Conservation (phyloP, 2,329 filamentous ascomycete genomes). For the Shiraia sp. region DNA sequence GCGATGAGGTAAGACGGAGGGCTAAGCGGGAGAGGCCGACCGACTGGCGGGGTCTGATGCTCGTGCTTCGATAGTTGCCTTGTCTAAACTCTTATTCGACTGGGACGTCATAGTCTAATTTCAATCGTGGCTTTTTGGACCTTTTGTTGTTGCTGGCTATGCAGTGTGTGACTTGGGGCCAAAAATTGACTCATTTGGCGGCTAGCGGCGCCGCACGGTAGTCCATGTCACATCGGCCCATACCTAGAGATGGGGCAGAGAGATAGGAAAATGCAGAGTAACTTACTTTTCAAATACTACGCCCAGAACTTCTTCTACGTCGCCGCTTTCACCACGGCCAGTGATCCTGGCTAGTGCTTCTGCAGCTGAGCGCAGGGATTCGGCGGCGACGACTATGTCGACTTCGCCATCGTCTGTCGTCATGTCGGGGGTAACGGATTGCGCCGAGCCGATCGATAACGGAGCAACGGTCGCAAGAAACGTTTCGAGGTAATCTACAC, state of each 20-base stretch:
- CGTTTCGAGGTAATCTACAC: constrained; percentile 69
- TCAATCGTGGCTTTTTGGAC: not conserved
- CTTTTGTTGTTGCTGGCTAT: not conserved
- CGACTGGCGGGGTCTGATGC: too few relatives aligned
- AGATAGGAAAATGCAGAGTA: constrained; percentile 1
- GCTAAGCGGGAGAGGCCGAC: too few relatives aligned
- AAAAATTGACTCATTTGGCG: not conserved
- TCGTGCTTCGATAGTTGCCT: too few relatives aligned
- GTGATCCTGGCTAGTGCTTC: constrained; percentile 73
- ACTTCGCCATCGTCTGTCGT: constrained; percentile 53
- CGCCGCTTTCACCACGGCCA: constrained; percentile 79
- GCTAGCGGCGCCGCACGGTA: too few relatives aligned
- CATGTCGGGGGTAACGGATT: constrained; percentile 1
- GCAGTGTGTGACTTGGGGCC: not conserved
- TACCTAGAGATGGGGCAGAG: not conserved
- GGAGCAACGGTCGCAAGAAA: constrained; percentile 66
- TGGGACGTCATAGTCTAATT: not conserved
- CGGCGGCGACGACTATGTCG: constrained; percentile 88
- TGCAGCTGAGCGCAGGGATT: constrained; percentile 69
- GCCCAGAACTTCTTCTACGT: constrained; percentile 93
- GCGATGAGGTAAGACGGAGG: too few relatives aligned
- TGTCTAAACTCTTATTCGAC: not conserved
- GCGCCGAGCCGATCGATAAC: constrained; percentile 7
- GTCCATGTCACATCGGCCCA: too few relatives aligned
- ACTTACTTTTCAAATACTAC: constrained; percentile 97